Percentiles rank a stretch among this genome's conserved stretches.
These are phyloP conservation scores for Diplodia seriata DNA, from an alignment of 2,329 filamentous ascomycete species.

Conservation along the genomic window DNA sequence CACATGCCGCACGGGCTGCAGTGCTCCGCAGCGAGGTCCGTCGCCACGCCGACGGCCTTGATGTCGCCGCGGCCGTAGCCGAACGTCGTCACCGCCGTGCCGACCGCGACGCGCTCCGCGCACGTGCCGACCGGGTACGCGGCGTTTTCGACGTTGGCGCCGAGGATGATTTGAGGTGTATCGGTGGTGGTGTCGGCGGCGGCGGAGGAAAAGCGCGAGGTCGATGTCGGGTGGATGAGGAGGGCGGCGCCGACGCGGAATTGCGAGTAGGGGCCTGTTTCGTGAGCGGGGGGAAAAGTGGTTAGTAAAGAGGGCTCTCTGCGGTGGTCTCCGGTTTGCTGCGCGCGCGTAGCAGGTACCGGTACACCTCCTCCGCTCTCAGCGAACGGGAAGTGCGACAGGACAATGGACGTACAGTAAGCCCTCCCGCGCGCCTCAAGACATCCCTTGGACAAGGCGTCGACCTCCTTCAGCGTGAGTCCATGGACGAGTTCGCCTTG, in stretches of 20 bases:
- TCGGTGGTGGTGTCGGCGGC: background rate
- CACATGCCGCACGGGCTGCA: constrained; percentile 89
- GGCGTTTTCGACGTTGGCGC: constrained; percentile 85
- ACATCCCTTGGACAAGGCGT: constrained; percentile 66
- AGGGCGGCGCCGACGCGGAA: constrained; percentile 90
- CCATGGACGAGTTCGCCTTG: constrained; percentile 42
- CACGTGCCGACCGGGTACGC: constrained; percentile 94
- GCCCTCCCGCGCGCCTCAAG: constrained; percentile 76
- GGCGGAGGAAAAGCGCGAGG: constrained; percentile 10
- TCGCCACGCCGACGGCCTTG: constrained; percentile 82
- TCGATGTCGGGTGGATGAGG: constrained; percentile 54
- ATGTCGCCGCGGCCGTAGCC: constrained; percentile 58
- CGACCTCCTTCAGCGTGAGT: constrained; percentile 69
- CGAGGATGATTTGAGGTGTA: constrained; percentile 61
- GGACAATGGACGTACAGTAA: constrained; percentile 69
- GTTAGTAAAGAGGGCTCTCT: no score
- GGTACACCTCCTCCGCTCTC: no score
- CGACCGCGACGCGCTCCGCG: constrained; percentile 87
- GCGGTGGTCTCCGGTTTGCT: no score
- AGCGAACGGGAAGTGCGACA: no score
- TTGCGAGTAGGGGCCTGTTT: constrained; percentile 77
- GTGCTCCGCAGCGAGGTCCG: constrained; percentile 65
- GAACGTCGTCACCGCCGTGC: constrained; percentile 71
- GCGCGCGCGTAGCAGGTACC: no score
- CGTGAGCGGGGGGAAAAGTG: no score